Conservation (phyloP, 1,284 basidiomycete genomes). For the Irpex sp. region DNA sequence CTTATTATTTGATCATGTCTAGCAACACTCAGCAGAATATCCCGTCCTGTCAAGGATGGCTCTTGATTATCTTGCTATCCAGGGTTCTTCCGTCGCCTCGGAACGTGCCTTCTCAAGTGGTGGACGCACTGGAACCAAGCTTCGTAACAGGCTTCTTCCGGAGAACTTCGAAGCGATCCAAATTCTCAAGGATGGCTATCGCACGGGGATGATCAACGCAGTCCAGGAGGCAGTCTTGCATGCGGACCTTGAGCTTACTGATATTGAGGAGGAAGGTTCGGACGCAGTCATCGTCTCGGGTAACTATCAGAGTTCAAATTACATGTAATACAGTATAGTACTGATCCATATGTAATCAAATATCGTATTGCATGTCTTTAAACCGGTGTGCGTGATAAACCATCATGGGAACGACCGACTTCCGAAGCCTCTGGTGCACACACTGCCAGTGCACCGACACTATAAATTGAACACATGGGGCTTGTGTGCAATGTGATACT, state of each 20-base stretch:
- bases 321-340: too few relatives aligned
- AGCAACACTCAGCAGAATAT: conserved; percentile 28
- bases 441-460: too few relatives aligned
- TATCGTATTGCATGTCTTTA: too few relatives aligned
- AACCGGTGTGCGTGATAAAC: too few relatives aligned
- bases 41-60: conserved; percentile 18
- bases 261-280: not conserved
- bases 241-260: not conserved
- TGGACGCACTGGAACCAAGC: not conserved
- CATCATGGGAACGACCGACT: too few relatives aligned
- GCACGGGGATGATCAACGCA: not conserved
- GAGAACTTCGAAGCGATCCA: not conserved
- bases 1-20: not conserved
- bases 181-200: not conserved
- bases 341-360: too few relatives aligned
- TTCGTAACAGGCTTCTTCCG: not conserved
- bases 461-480: too few relatives aligned
- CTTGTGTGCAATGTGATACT: too few relatives aligned
- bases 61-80: conserved; percentile 5
- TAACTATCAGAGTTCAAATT: too few relatives aligned
- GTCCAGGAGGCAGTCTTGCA: not conserved
- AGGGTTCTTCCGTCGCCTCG: not conserved
- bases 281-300: too few relatives aligned
- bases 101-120: conserved; percentile 1
- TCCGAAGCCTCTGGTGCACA: too few relatives aligned